Evolutionary conservation across 2,329 filamentous ascomycete genomes (phyloP), one percentile per base, ranked within the genome.

Genomic region (Calonectria honghensis): DNA sequence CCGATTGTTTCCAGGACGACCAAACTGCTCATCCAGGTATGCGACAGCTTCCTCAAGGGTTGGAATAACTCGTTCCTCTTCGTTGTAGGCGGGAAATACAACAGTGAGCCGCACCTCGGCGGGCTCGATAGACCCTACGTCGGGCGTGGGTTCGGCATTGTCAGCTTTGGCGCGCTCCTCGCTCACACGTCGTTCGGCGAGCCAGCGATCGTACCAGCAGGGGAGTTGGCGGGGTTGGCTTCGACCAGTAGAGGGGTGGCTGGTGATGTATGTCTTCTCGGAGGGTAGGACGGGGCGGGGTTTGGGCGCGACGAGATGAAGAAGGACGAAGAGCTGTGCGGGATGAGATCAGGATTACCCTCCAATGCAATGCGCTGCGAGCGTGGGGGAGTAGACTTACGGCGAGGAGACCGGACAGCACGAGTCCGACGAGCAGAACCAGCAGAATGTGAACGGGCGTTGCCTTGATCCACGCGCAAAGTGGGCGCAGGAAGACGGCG

Each of bases 71-170:
- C 97, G 93, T 73, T 94, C 90, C 83, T 96, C 94, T 83, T 99
- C 97, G 79, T 99, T 99, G 89, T 96, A 99, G 13, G 97, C 97
- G 0, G 97, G 97, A 54, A 99, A 93, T 0, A 99, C 95, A 10
- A 98, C 93, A 69, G 94, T 97, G 88, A 99, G 92, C 83, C 94
- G 94, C n/a, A 98, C 86, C 76, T 96, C 93, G 18, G 96, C 91
- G 2, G 93, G 90, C 77, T 96, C 94, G 70, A 97, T 94, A 57
- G 88, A 85, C 78, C 91, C 89, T 20, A 89, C 84, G 77, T 92
- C 88, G 50, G 85, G 84, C 4, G 85, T 82, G 57, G 85, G 84
- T 76, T 83, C 85, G 5, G 86, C 86, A 82, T 76, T 86, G 82
- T 76, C 86, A 80, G 80, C 80, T 74, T 78, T 75, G 48, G 81